Evolutionary conservation across 768 basidiomycete genomes (phyloP).

Genomic region (Kwoniella mangroviensis): DNA sequence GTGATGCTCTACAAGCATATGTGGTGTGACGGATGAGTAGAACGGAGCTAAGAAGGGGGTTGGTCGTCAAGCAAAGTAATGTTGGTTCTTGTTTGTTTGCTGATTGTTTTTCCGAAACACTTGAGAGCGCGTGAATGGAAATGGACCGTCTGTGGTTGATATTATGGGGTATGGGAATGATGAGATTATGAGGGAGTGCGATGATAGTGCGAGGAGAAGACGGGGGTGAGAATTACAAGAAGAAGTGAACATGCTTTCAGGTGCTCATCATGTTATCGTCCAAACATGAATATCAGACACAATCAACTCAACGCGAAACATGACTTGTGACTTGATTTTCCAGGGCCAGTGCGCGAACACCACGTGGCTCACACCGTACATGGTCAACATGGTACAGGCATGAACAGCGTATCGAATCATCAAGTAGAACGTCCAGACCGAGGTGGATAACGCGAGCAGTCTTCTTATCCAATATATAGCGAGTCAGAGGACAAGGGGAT

Average conservation of each 20-base stretch:
- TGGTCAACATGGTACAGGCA: not conserved
- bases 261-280: not conserved
- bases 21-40: too few species aligned
- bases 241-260: not conserved
- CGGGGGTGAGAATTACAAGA: too few species aligned
- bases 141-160: not conserved
- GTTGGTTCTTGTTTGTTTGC: conserved; percentile 1
- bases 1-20: not conserved
- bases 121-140: not conserved
- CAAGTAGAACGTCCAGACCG: too few species aligned
- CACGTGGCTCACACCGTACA: not conserved
- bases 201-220: not conserved
- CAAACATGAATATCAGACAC: not conserved
- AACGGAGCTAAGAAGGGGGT: not conserved
- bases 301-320: not conserved
- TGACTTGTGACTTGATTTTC: conserved; percentile 11
- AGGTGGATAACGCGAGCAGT: too few species aligned
- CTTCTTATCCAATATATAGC: not conserved
- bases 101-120: conserved; percentile 22
- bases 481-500: not conserved
- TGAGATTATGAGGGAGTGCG: not conserved
- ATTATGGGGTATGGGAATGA: not conserved
- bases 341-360: conserved; percentile 5
- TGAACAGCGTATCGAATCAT: not conserved
- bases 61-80: conserved; percentile 21